Conservation (phyloP, 192 early-diverging fungal species). For the Gamsiella multidivaricata region DNA sequence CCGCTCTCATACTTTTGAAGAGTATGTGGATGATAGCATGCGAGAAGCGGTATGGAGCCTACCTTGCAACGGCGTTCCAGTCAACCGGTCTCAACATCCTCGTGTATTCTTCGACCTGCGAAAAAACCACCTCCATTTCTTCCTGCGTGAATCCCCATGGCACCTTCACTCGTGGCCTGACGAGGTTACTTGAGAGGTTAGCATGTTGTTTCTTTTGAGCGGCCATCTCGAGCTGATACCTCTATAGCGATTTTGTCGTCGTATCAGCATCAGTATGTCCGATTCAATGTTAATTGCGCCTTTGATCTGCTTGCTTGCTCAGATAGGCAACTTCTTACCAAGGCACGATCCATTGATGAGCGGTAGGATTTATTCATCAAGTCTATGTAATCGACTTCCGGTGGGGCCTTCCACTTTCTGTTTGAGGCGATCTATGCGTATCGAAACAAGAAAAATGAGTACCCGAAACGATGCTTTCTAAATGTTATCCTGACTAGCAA, state of each 20-base stretch:
- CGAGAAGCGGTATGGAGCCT: neutral
- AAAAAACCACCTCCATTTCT: conserved; percentile 15
- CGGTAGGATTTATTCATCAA: conserved; percentile 33
- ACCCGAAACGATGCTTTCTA: no score
- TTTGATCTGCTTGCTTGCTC: no score
- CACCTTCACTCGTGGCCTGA: neutral
- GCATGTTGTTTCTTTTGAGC: neutral
- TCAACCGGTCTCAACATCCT: conserved; percentile 6
- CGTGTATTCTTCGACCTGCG: conserved; percentile 1
- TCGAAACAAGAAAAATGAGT: no score
- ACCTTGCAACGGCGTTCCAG: conserved; percentile 26
- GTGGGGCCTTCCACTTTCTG: no score
- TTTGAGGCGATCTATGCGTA: no score
- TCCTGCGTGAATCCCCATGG: neutral
- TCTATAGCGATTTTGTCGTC: neutral
- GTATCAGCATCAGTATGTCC: no score
- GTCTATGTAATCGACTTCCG: conserved; percentile 9
- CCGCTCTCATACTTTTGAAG: no score
- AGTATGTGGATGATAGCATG: no score
- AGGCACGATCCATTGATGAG: neutral
- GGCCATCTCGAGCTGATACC: conserved; percentile 2
- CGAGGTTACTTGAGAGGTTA: neutral
- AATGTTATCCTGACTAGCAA: no score
- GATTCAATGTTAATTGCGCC: no score
- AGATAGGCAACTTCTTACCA: conserved; percentile 29